Evolutionary conservation across 208 protist genomes (phyloP), one percentile per base, ranked within the genome.

Genomic region (Entamoeba histolytica): DNA sequence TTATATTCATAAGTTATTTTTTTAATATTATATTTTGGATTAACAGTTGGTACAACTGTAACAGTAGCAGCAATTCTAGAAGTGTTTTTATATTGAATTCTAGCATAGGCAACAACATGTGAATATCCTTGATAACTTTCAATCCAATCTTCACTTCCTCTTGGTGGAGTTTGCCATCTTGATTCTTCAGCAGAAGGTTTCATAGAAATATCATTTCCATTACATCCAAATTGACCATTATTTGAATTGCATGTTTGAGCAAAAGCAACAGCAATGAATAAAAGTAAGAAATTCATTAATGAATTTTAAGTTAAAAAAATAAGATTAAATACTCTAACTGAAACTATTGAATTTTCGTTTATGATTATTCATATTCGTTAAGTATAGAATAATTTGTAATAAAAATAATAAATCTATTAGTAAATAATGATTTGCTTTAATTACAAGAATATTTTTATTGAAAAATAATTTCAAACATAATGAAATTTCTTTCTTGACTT

Each of bases 1-100:
- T 94, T 47, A 91, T n/a, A 96, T 96, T 49, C 91, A 91, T 49
- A 96, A 95, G 1, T 55, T 57, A 23, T 96, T 15, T 51, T 61
- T 92, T 35, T 93, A 14, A 28, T 52, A 10, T 39, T 52, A 15
- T 61, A 92, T 8, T 69, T 69, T 57, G 28, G 50, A 3, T 23
- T 61, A 39, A 39, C 17, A 23, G 49, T 39, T 35, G 55, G 55
- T 28, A 69, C 55, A 35, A 92, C 50, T 35, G 5, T 44, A 28
- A 92, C 28, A 31, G 95, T 93, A 49, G 51, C 91, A 12, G 61
- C 23, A 15, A 4, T 47, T n/a, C 17, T 19, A 19, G 5, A 5
- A 31, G 5, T 6, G 0, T n/a, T 5, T 92, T 12, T 49, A 19
- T 92, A 92, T 19, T 31, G 14, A 15, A 92, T 69, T 44, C 8